Evolutionary conservation across 2,329 filamentous ascomycete species (phyloP), one percentile per base, ranked within the genome.

Genomic region (Colletotrichum higginsianum): DNA sequence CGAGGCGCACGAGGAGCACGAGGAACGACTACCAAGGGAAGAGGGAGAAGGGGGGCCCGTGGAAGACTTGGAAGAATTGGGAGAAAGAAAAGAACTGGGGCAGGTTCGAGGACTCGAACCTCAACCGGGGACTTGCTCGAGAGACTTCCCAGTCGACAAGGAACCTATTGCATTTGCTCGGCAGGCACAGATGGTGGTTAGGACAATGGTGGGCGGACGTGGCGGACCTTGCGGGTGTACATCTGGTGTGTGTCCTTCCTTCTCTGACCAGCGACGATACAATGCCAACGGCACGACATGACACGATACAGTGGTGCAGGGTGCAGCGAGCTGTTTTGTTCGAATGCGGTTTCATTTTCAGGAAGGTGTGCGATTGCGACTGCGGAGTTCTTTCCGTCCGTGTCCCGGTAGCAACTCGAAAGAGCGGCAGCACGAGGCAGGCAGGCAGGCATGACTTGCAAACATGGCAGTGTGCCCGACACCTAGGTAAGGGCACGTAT

Each of bases 291-390:
- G 58, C 40, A 53, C 44, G 50, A 66, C 18, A 61, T 56, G 40
- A 46, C 56, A 50, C 62, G 50, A 60, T 38, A 58, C 68, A 68
- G 46, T 58, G 65, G 58, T 68, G 68, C 65, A 71, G 55, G 56
- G 8, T 57, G 57, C 67, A 60, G 61, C 61, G 11, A 61, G 56
- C 21, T 46, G 21, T 63, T 40, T 66, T 57, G 63, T 49, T 62
- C 57, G 42, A 67, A 26, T 53, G 64, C 9, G 38, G 68, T 67
- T 68, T 68, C 68, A 55, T 53, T 71, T 71, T 68, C 52, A 67
- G 57, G 64, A 63, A 71, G 52, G 64, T 46, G 57, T 67, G 57
- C 38, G 26, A 46, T 15, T 67, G 63, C 67, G 67, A 56, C 38
- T 56, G 30, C 52, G 52, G 67, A 71, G 67, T 67, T 71, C 64